phyloP scores from a whole-genome alignment of 1,284 basidiomycete genomes.

The Hypsizygus ulmarius region DNA sequence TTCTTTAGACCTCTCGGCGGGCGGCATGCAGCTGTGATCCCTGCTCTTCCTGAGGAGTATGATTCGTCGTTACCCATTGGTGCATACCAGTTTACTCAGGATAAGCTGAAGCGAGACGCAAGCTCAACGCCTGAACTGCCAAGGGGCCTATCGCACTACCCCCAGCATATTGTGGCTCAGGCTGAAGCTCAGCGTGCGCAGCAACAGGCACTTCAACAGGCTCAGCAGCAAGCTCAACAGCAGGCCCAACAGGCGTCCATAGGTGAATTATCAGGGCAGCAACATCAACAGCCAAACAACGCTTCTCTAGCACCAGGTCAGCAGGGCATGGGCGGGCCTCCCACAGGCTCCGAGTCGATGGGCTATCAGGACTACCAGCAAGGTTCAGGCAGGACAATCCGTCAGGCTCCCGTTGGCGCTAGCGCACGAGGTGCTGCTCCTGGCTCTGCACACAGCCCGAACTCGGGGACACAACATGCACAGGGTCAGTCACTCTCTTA shows the following conservation, averaged over 20 bases:
- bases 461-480: too few relatives aligned
- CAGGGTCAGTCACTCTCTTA: too few relatives aligned
- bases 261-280: slow-evolving; percentile 1
- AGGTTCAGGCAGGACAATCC: slow-evolving; percentile 12
- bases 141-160: slow-evolving; percentile 38
- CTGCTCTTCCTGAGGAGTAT: slow-evolving; percentile 70
- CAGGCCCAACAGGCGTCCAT: not conserved
- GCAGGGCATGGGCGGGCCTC: slow-evolving; percentile 11
- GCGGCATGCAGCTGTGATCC: slow-evolving; percentile 73
- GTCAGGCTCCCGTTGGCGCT: slow-evolving; percentile 5
- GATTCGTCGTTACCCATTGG: slow-evolving; percentile 47
- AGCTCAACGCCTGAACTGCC: slow-evolving; percentile 28
- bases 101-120: slow-evolving; percentile 30
- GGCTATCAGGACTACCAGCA: slow-evolving; percentile 22
- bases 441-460: not conserved
- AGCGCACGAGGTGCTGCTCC: slow-evolving; percentile 1
- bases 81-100: slow-evolving; percentile 39
- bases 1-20: slow-evolving; percentile 62
- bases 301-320: slow-evolving; percentile 5
- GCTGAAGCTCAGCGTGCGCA: slow-evolving; percentile 32
- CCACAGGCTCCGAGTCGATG: slow-evolving; percentile 13
- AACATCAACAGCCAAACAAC: slow-evolving; percentile 11
- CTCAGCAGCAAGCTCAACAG: slow-evolving; percentile 20
- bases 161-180: slow-evolving; percentile 42
- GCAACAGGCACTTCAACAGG: slow-evolving; percentile 20